These are phyloP conservation scores for Talaromyces piceae DNA, from an alignment of 2,329 filamentous ascomycete genomes.

Conservation along the genomic window DNA sequence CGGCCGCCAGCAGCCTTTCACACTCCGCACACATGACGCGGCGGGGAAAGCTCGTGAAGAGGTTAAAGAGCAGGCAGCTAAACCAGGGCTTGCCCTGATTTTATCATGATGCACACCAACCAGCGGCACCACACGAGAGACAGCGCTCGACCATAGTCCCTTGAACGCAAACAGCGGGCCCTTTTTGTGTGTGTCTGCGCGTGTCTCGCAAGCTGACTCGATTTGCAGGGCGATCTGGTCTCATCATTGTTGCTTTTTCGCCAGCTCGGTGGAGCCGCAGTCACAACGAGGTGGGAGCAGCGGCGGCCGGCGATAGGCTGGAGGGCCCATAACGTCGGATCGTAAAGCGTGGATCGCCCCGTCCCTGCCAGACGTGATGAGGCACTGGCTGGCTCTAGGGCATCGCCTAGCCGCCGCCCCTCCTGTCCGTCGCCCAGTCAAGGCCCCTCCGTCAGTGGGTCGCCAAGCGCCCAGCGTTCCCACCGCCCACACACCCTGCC, in stretches of 20 bases:
- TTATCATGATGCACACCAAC: too few relatives aligned
- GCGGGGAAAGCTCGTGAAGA: not conserved
- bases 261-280: not conserved
- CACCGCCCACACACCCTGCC: not conserved
- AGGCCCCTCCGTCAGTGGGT: not conserved
- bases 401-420: slow-evolving; percentile 1
- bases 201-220: not conserved
- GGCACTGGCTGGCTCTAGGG: not conserved
- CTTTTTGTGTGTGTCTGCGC: not conserved
- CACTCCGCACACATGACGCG: not conserved
- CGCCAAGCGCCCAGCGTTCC: not conserved
- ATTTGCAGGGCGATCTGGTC: not conserved
- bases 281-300: not conserved
- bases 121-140: not conserved
- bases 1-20: not conserved
- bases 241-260: too few relatives aligned
- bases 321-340: slow-evolving; percentile 4
- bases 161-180: too few relatives aligned
- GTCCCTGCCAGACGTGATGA: slow-evolving; percentile 5
- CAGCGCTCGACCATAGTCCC: too few relatives aligned
- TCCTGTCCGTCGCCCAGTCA: not conserved
- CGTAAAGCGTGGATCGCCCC: slow-evolving; percentile 11
- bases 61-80: not conserved
- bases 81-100: too few relatives aligned
- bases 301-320: not conserved